Evolutionary conservation across 331 rosid species (phyloP).

Genomic region (Arachis monticola): DNA sequence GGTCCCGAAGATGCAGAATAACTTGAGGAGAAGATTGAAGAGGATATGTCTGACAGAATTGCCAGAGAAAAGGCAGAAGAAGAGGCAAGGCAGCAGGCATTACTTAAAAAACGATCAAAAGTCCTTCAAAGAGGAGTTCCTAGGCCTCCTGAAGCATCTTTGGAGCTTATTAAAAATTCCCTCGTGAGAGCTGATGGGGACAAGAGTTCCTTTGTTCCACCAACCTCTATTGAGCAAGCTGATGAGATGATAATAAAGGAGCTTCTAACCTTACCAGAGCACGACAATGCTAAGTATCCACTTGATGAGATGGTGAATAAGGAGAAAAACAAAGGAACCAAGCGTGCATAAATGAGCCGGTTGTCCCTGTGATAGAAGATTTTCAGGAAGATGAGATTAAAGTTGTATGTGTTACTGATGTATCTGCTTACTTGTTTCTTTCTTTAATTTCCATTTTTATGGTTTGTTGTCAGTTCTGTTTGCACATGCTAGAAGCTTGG

Average conservation of each 20-base stretch:
- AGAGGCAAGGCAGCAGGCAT: conserved; percentile 82
- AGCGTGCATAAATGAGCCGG: conserved; percentile 61
- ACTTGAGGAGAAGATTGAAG: conserved; percentile 81
- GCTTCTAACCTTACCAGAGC: conserved; percentile 76
- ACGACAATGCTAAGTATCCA: conserved; percentile 88
- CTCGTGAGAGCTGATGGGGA: conserved; percentile 87
- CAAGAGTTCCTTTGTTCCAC: conserved; percentile 95
- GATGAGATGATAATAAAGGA: conserved; percentile 85
- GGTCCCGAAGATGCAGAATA: conserved; percentile 77
- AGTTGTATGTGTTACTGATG: conserved; percentile 52
- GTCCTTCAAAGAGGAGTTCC: conserved; percentile 96
- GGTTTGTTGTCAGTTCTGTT: conserved; percentile 10
- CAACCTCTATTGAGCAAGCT: conserved; percentile 83
- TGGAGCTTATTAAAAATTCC: conserved; percentile 78
- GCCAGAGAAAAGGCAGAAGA: conserved; percentile 93
- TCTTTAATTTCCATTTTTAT: conserved; percentile 3
- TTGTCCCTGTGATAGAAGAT: conserved; percentile 75
- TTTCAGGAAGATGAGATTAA: conserved; percentile 77
- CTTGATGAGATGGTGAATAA: conserved; percentile 66
- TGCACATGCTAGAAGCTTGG: conserved; percentile 15
- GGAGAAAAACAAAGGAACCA: conserved; percentile 77
- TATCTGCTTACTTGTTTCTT: conserved; percentile 26
- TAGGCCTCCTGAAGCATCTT: conserved; percentile 86
- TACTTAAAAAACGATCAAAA: conserved; percentile 91
- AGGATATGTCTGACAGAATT: conserved; percentile 94